A percentile compares a stretch with the other conserved stretches of the same genome.
Conservation (phyloP, 352 stramenopile species). For the Phytophthora sp. region DNA sequence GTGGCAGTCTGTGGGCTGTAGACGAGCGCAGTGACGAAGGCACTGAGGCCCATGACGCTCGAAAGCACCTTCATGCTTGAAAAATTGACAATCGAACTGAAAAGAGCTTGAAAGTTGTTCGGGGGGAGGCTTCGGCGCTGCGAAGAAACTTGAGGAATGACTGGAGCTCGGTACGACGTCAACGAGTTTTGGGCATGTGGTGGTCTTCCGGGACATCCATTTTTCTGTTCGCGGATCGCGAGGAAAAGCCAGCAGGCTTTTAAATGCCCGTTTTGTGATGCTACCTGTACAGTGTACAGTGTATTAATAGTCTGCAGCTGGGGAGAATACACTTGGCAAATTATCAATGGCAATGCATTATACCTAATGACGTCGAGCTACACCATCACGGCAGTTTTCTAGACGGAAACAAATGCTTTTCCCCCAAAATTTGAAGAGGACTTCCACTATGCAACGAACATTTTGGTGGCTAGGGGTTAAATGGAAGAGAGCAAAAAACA, state of each 20-base stretch:
- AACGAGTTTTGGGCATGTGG: slow-evolving; percentile 5
- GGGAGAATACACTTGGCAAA: too few species aligned
- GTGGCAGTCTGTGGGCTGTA: slow-evolving; percentile 19
- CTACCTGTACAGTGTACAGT: too few species aligned
- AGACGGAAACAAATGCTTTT: too few species aligned
- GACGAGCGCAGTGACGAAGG: slow-evolving; percentile 21
- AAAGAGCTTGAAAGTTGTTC: slow-evolving; percentile 22
- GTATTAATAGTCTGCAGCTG: too few species aligned
- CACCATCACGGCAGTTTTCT: too few species aligned
- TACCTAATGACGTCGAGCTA: too few species aligned
- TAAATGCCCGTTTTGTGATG: slow-evolving; percentile 22
- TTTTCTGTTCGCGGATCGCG: slow-evolving; percentile 28
- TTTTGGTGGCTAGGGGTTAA: too few species aligned
- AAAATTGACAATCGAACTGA: slow-evolving; percentile 4
- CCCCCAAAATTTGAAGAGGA: too few species aligned
- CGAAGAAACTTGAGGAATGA: slow-evolving; percentile 34
- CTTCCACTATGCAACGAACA: too few species aligned
- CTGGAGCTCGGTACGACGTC: slow-evolving; percentile 11
- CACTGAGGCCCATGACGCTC: slow-evolving; percentile 22
- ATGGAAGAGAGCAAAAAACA: too few species aligned
- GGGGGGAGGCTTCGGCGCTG: slow-evolving; percentile 16
- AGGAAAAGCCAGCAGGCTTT: slow-evolving; percentile 7
- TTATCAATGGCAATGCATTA: too few species aligned
- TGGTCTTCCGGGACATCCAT: slow-evolving; percentile 11
- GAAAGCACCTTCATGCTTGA: slow-evolving; percentile 33